Base-by-base conservation (phyloP, 2,329 filamentous ascomycete species). In the Pseudogymnoascus sp. region DNA sequence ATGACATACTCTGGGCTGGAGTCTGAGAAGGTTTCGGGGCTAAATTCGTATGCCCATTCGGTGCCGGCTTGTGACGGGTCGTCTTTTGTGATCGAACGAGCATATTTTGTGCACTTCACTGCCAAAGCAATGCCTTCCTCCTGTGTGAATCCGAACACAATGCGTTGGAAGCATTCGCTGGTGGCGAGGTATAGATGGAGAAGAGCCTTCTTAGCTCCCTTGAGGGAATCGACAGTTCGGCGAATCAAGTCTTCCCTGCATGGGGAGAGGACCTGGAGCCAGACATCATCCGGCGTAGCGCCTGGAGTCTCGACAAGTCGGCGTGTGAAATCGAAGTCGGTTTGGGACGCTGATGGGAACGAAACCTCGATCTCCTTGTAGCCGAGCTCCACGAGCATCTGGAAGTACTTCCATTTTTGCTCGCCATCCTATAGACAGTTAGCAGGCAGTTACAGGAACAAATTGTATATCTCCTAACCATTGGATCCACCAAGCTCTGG, bases 301-400 rank as follows among this genome's bases (percentile, higher is more conserved):
- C 89, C 90, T 9, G 90, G 89, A 1, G 91, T 96, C 70, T 95
- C 87, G 66, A 97, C 85, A 67, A 97, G 79, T 70, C 87, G 86
- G 67, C 91, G 83, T 39, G 92, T 96, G 72, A 97, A 97, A 79
- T 96, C 90, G 78, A 92, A 97, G 77, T 97, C 94, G 70, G 89
- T 96, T 73, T 96, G 88, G 38, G 92, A 96, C 12, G 93, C 92
- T 0, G 92, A 96, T 58, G 93, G 93, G 77, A 96, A 97, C 4
- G 92, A 94, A 18, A 97, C 88, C 74, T 97, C 93, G 67, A 97
- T 97, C 77, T 97, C 93, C 78, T 97, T 97, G 82, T 95, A 97
- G 68, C 94, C 93, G 58, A 97, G 82, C 64, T 93, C 86, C 70
- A 88, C 85, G 60, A 97, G 85, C 91, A 96, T 95, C 76, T 92